Evolutionary conservation across 2,329 filamentous ascomycete species (phyloP).

Genomic region (Thelonectria rubi): DNA sequence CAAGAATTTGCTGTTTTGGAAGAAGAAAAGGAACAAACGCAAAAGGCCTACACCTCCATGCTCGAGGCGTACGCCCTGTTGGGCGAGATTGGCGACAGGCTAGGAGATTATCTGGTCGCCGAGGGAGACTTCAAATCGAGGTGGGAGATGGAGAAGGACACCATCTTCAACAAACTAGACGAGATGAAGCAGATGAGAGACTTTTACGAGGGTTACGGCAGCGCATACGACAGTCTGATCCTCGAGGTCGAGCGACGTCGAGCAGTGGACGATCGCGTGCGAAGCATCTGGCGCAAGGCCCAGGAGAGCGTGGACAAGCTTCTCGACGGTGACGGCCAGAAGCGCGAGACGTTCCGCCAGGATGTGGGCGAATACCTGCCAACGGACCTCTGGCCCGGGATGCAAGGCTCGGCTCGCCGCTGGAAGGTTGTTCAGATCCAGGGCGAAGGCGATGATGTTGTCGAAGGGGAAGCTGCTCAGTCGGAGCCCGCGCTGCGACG

Average conservation of each 20-base stretch:
- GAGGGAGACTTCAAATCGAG: slow-evolving; percentile 69
- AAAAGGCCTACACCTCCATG: slow-evolving; percentile 64
- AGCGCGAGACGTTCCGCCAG: slow-evolving; percentile 80
- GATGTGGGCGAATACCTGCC: slow-evolving; percentile 89
- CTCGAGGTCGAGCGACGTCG: slow-evolving; percentile 83
- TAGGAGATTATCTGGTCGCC: slow-evolving; percentile 72
- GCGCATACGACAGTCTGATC: slow-evolving; percentile 84
- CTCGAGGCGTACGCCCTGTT: slow-evolving; percentile 72
- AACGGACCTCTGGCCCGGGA: slow-evolving; percentile 84
- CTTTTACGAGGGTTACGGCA: slow-evolving; percentile 89
- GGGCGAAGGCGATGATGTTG: slow-evolving; percentile 17
- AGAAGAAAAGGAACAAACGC: slow-evolving; percentile 64
- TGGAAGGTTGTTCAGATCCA: slow-evolving; percentile 58
- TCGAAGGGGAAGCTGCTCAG: slow-evolving; percentile 19
- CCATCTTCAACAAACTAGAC: slow-evolving; percentile 72
- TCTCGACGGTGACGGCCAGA: slow-evolving; percentile 74
- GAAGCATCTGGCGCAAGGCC: slow-evolving; percentile 79
- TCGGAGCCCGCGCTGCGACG: slow-evolving; percentile 28
- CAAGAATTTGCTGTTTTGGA: slow-evolving; percentile 70
- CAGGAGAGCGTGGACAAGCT: slow-evolving; percentile 79
- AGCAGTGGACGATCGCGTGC: slow-evolving; percentile 76
- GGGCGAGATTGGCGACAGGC: slow-evolving; percentile 71
- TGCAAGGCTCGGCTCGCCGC: slow-evolving; percentile 66
- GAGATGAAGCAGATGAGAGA: slow-evolving; percentile 80
- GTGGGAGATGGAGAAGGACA: slow-evolving; percentile 79